Evolutionary conservation across 139 green algal genomes (phyloP).

Genomic region (Pseudopediastrum boryanum): DNA sequence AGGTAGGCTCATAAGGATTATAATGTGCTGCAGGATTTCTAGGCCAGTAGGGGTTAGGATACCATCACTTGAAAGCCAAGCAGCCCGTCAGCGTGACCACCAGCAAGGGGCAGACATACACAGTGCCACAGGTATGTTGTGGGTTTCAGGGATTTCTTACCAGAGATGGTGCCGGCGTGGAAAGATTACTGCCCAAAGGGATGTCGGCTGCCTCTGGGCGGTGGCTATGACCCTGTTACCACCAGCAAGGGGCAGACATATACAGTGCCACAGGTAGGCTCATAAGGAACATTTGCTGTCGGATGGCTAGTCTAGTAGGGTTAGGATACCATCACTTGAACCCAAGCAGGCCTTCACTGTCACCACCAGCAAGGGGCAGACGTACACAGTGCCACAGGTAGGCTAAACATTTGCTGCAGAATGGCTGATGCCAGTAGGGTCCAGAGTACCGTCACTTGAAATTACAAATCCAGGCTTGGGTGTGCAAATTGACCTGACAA

Average conservation of each 20-base stretch:
- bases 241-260: slow-evolving; percentile 77
- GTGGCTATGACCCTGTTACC: too few species aligned
- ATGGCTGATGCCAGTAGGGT: background rate
- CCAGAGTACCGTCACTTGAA: too few species aligned
- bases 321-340: too few species aligned
- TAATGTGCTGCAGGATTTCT: background rate
- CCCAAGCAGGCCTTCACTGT: slow-evolving; percentile 88
- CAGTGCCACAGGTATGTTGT: slow-evolving; percentile 92
- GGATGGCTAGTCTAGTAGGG: background rate
- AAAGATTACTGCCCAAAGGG: too few species aligned
- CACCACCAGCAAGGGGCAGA: slow-evolving; percentile 76
- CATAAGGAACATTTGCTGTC: background rate
- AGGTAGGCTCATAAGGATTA: slow-evolving; percentile 53
- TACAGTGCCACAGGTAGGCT: slow-evolving; percentile 82
- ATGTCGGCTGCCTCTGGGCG: too few species aligned
- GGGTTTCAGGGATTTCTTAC: too few species aligned
- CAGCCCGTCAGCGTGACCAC: slow-evolving; percentile 87
- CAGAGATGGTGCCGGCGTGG: too few species aligned
- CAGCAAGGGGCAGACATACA: slow-evolving; percentile 73
- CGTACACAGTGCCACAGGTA: slow-evolving; percentile 87
- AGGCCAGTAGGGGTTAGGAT: background rate
- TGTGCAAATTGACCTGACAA: too few species aligned
- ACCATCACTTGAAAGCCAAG: too few species aligned
- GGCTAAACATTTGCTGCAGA: background rate
- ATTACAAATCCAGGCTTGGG: too few species aligned